These are phyloP conservation scores for Neonectria hederae DNA, from an alignment of 2,329 filamentous ascomycete species.

Conservation along the genomic window DNA sequence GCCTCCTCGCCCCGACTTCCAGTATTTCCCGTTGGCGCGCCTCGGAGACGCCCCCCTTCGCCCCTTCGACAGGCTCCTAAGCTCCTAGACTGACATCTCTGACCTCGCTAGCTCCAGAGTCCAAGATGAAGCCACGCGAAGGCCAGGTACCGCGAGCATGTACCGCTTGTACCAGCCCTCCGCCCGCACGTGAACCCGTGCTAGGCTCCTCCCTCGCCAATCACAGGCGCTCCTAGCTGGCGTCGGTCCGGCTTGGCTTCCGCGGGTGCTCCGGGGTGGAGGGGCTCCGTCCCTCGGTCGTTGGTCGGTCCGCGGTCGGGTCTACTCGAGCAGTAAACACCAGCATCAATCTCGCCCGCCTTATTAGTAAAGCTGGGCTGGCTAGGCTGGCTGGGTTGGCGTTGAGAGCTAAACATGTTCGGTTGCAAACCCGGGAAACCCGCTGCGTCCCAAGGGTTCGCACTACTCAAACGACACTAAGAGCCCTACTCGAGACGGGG, in stretches of 20 bases:
- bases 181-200: neutral
- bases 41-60: neutral
- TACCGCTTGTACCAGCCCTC: slow-evolving; percentile 18
- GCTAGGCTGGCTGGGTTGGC: neutral
- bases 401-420: slow-evolving; percentile 9
- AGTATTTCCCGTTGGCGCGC: neutral
- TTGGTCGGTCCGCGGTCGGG: slow-evolving; percentile 23
- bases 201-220: slow-evolving; percentile 12
- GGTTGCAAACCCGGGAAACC: neutral
- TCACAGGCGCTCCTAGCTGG: slow-evolving; percentile 2
- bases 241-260: slow-evolving; percentile 4
- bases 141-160: slow-evolving; percentile 14
- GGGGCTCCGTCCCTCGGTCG: slow-evolving; percentile 10
- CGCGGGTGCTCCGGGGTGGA: slow-evolving; percentile 16
- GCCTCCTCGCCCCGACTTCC: neutral
- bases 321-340: neutral
- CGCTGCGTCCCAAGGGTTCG: slow-evolving; percentile 10
- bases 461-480: slow-evolving; percentile 11
- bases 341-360: neutral
- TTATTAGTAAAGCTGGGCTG: no score
- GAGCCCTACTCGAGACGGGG: slow-evolving; percentile 11
- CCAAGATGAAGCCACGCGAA: slow-evolving; percentile 4
- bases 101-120: slow-evolving; percentile 3
- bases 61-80: neutral
- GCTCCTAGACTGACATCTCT: neutral